phyloP scores from a whole-genome alignment of 169 alveolate genomes.

The Plasmodium billcollinsi region DNA sequence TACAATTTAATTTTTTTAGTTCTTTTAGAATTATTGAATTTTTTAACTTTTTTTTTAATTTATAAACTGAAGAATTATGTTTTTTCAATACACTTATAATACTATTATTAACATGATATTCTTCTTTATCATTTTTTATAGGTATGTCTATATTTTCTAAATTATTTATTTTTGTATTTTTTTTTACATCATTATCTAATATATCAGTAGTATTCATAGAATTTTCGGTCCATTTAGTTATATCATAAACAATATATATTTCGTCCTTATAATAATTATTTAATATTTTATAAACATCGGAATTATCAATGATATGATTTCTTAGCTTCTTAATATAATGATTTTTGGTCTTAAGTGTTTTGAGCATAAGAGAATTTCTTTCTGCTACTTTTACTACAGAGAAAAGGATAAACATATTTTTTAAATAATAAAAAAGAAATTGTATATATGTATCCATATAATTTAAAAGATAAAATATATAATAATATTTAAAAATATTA shows the following conservation, averaged over 20 bases:
- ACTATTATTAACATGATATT: conserved; percentile 10
- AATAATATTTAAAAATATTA: background rate
- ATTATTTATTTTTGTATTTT: background rate
- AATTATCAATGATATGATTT: conserved; percentile 57
- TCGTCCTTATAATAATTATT: conserved; percentile 49
- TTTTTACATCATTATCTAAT: conserved; percentile 7
- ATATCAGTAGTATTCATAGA: conserved; percentile 35
- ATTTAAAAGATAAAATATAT: background rate
- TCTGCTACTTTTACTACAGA: conserved; percentile 57
- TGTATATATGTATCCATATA: background rate
- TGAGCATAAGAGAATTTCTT: conserved; percentile 30
- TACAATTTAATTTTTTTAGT: conserved; percentile 29
- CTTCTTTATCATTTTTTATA: background rate
- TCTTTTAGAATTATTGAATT: conserved; percentile 50
- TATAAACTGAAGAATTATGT: conserved; percentile 48
- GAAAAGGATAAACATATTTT: conserved; percentile 16
- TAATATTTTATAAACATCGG: conserved; percentile 34
- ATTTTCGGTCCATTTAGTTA: conserved; percentile 49
- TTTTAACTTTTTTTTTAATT: conserved; percentile 48
- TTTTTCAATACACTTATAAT: conserved; percentile 34
- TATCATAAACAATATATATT: conserved; percentile 34
- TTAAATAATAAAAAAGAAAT: conserved; percentile 31
- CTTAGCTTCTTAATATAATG: conserved; percentile 38
- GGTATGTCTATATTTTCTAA: background rate
- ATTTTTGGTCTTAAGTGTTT: conserved; percentile 40